Evolutionary conservation across 371 early-diverging fungal species (phyloP), one percentile per base, ranked within the genome.

Genomic region (Smittium culicis): DNA sequence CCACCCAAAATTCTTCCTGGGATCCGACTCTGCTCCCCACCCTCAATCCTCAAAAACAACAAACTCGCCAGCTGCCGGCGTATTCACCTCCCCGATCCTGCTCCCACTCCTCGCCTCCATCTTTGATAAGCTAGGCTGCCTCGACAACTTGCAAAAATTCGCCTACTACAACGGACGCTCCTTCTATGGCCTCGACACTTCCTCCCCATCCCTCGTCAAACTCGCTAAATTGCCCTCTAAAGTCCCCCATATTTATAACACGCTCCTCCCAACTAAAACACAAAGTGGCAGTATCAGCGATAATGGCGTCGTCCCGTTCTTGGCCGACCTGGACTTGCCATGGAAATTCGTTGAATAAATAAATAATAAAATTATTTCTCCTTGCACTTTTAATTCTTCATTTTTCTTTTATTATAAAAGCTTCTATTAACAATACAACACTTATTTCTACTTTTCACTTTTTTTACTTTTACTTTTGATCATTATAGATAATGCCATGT

Each of bases 21-120:
- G 98, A 32, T 91, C 93, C 24, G 98, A 97, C 71, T 94, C 94
- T 16, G 96, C 98, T 0, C 98, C 98, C 30, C 98, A 97, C 67
- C 92, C 94, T 3, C 83, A 87, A 25, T 79, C 85, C 67, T 77
- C 83, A 61, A 97, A 97, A 75, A 92, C 93, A 74, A 85, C 85
- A n/a, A 83, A 88, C 3, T 68, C 57, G 56, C 80, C 81, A 1
- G 86, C 92, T 1, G 93, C 91, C n/a, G 96, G 98, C 34, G 94
- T 98, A 0, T 98, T 89, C 70, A 94, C 94, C 2, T 87, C 88
- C 0, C 91, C 93, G 20, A 77, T 89, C 31, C 82, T 92, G 0
- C 70, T 91, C 30, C 91, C 88, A 29, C 92, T 93, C 72, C 80
- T 95, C 34, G 94, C 92, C 34, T 85, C 89, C 55, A 82, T 93